phyloP scores from a whole-genome alignment of 306 rosid species.

The peach (Prunus persica) region Prunus_persica_NCBIv2 NC_034014.1:13436501-13437000 shows the following conservation, averaged over 20 bases:
- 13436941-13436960: not conserved
- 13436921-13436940: not conserved
- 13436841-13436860: not conserved
- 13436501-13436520: too few relatives aligned
- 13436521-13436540: too few relatives aligned
- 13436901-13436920: not conserved
- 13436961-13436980: not conserved
- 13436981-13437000: not conserved
- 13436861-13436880: not conserved
- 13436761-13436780: not conserved
- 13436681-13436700: not conserved
- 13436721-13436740: not conserved
- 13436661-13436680: not conserved
- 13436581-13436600: not conserved
- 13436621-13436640: not conserved
- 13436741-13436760: not conserved
- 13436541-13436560: not conserved
- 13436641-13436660: not conserved
- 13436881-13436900: not conserved
- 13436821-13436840: not conserved
- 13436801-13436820: not conserved
- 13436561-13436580: not conserved
- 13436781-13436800: not conserved
- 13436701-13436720: not conserved
- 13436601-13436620: not conserved